These are phyloP conservation scores for Yarrowia phangngaensis DNA, from an alignment of 805 yeast species.

Conservation along the genomic window DNA sequence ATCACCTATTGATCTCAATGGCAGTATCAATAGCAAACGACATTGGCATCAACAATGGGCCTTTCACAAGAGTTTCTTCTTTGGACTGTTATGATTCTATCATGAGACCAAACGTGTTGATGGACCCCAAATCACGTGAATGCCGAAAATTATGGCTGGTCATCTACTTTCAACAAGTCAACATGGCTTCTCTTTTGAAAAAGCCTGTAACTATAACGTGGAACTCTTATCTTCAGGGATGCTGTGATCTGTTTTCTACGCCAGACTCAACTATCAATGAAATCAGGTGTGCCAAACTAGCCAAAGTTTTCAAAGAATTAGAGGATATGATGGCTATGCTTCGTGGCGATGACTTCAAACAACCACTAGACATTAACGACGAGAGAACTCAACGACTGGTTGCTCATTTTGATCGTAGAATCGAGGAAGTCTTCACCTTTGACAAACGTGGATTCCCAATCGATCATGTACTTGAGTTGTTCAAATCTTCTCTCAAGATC, in stretches of 20 bases:
- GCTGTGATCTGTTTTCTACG: slow-evolving; percentile 49
- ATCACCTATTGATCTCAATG: slow-evolving; percentile 62
- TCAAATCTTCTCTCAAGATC: slow-evolving; percentile 50
- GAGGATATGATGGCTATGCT: slow-evolving; percentile 53
- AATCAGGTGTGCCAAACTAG: slow-evolving; percentile 52
- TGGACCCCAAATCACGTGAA: slow-evolving; percentile 46
- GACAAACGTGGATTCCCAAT: slow-evolving; percentile 41
- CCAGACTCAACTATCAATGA: slow-evolving; percentile 39
- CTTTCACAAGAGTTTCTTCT: slow-evolving; percentile 33
- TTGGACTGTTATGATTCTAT: slow-evolving; percentile 33
- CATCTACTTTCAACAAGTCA: slow-evolving; percentile 59
- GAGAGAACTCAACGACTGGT: slow-evolving; percentile 44
- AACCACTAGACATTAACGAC: slow-evolving; percentile 39
- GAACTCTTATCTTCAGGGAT: slow-evolving; percentile 56
- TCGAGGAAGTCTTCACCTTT: slow-evolving; percentile 41
- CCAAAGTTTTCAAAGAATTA: slow-evolving; percentile 55
- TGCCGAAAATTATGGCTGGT: slow-evolving; percentile 52
- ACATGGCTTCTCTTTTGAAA: slow-evolving; percentile 61
- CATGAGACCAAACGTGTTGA: slow-evolving; percentile 42
- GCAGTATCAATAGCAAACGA: slow-evolving; percentile 70
- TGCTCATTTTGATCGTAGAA: slow-evolving; percentile 49
- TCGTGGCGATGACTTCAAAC: slow-evolving; percentile 34
- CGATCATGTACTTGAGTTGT: slow-evolving; percentile 42
- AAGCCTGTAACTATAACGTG: slow-evolving; percentile 51
- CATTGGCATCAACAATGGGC: slow-evolving; percentile 55